phyloP scores from a whole-genome alignment of 305 asterid genomes.

The Solanum hybrid region DNA sequence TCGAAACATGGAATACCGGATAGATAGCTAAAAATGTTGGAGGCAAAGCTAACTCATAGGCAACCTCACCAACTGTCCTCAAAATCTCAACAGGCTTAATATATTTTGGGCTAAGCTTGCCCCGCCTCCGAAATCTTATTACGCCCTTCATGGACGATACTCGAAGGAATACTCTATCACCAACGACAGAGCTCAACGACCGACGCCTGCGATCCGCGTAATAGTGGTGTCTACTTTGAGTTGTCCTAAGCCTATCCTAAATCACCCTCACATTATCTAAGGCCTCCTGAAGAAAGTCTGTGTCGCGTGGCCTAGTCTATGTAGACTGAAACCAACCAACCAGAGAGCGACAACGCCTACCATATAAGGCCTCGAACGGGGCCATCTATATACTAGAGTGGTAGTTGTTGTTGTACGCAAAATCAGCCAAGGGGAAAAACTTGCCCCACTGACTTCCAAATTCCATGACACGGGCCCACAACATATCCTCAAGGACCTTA shows the following conservation, averaged over 20 bases:
- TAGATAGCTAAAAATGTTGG: background rate
- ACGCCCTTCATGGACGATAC: background rate
- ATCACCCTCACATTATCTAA: background rate
- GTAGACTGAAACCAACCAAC: background rate
- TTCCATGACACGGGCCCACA: background rate
- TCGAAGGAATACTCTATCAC: background rate
- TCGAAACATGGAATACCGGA: background rate
- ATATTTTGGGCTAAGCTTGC: background rate
- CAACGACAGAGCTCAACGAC: background rate
- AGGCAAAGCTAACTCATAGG: background rate
- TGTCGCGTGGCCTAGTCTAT: background rate
- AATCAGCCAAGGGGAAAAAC: background rate
- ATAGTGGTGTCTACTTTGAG: background rate
- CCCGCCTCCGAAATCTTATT: background rate
- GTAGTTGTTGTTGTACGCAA: background rate
- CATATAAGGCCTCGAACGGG: background rate
- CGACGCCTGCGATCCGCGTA: background rate
- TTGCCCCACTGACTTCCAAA: background rate
- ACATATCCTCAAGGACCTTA: background rate
- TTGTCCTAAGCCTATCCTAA: background rate
- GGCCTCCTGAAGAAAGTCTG: background rate
- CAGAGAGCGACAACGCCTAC: background rate
- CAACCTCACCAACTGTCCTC: background rate
- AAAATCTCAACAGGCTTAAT: background rate
- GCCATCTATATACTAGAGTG: background rate